Base-by-base conservation (phyloP, 2,329 filamentous ascomycete species). In the Hypoxylon sp. region DNA sequence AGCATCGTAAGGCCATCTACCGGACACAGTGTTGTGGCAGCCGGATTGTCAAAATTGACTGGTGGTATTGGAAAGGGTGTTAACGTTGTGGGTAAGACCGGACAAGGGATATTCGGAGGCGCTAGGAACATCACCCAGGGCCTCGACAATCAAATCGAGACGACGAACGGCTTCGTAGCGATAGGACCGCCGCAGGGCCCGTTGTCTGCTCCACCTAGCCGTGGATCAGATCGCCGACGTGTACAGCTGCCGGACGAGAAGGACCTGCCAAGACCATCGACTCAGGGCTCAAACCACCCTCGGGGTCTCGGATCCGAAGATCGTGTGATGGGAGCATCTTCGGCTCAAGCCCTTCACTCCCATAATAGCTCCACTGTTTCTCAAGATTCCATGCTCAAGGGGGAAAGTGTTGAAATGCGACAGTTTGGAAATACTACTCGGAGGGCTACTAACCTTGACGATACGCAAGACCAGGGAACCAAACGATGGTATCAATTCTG, bases 401-500 rank as follows among this genome's bases (percentile, higher is more conserved):
- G 73, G 55, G 72, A 75, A 43, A 75, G 71, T 41, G 77, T 75
- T 60, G 79, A 72, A 65, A 71, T 74, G 71, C 71, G 61, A 57
- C 67, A 64, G 0, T 73, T 78, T 32, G 81, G 81, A 12, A 88
- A 88, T 70, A 87, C 85, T 0, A 84, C 85, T 3, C 84, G 87
- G 47, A 84, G 82, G 64, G 72, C 82, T 5, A 78, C 78, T 2
- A 81, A 86, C 51, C 72, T 83, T 39, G 81, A 85, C 2, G 82
- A 85, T 9, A 83, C 86, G 77, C 82, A 83, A 56, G 74, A 78
- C 54, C 79, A 78, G 4, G 81, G 84, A 8, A 78, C 81, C 25
- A 77, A 80, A 0, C 80, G 77, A 41, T 90, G 87, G 81, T 90
- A 85, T 80, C 78, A 90, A 65, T 90, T 90, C 63, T 90, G 88